Percentiles rank a stretch among this genome's conserved stretches.
Evolutionary conservation across 1,139 yeast species (phyloP).

Genomic region (Debaryomyces subglobosus): DNA sequence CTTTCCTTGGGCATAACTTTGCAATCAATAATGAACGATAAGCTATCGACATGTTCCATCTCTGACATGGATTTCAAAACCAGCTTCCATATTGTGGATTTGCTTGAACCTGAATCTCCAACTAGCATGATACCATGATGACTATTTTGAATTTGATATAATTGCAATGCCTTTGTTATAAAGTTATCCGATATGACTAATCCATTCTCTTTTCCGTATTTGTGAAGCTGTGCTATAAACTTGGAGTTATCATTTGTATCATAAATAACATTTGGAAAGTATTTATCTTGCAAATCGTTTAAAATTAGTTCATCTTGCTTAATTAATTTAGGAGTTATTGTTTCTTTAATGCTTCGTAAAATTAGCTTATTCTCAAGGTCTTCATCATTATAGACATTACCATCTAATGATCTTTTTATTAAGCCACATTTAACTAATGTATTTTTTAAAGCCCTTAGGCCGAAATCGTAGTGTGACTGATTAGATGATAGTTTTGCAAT

Average conservation of each 20-base stretch:
- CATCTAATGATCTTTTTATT: constrained; percentile 32
- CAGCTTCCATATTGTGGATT: constrained; percentile 57
- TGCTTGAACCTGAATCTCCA: constrained; percentile 80
- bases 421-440: constrained; percentile 63
- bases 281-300: constrained; percentile 27
- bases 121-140: constrained; percentile 84
- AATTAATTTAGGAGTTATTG: constrained; percentile 67
- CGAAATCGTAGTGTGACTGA: constrained; percentile 89
- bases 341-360: constrained; percentile 56
- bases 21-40: constrained; percentile 63
- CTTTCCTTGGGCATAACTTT: constrained; percentile 69
- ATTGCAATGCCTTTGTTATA: constrained; percentile 61
- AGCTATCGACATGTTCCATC: constrained; percentile 38
- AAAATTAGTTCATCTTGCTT: constrained; percentile 51
- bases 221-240: constrained; percentile 20
- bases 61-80: constrained; percentile 49
- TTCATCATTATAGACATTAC: constrained; percentile 9
- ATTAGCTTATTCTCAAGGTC: constrained; percentile 45
- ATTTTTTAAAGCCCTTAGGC: constrained; percentile 76
- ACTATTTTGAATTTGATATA: constrained; percentile 61
- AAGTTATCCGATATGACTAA: constrained; percentile 40
- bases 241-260: constrained; percentile 18
- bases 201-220: constrained; percentile 22
- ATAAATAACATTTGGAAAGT: constrained; percentile 25
- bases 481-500: constrained; percentile 42